A percentile compares a stretch with the other conserved stretches of the same genome.
phyloP scores from a whole-genome alignment of 805 yeast genomes.

The Cyberlindnera maritima region DNA sequence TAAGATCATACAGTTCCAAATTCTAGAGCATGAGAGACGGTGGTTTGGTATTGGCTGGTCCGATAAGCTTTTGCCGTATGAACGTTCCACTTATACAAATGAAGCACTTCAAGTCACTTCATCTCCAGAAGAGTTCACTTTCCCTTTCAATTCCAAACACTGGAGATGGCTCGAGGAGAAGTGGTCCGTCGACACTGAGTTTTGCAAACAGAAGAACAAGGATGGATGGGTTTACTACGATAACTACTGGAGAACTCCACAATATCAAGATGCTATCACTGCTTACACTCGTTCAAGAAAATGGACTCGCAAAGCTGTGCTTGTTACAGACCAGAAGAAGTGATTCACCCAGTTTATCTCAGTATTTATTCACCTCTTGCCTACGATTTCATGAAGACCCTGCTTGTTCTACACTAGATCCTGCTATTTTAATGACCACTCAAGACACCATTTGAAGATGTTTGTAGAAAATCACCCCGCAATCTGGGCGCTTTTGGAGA shows the following conservation, averaged over 20 bases:
- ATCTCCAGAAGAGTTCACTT: constrained; percentile 37
- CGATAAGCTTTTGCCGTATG: constrained; percentile 47
- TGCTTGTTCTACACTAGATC: background rate
- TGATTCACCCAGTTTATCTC: background rate
- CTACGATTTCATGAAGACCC: no score
- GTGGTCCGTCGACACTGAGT: constrained; percentile 47
- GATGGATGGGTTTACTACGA: constrained; percentile 58
- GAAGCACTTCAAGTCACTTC: constrained; percentile 32
- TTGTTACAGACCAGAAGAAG: constrained; percentile 16
- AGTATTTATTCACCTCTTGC: background rate
- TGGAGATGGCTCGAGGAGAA: constrained; percentile 59
- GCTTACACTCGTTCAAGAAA: constrained; percentile 50
- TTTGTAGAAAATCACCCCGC: background rate
- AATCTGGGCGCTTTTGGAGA: no score
- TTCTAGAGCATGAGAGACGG: constrained; percentile 56
- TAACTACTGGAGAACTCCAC: constrained; percentile 45
- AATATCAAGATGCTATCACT: constrained; percentile 42
- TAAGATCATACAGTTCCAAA: constrained; percentile 47
- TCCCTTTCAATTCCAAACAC: constrained; percentile 43
- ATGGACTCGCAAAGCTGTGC: constrained; percentile 48
- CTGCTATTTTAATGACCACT: background rate
- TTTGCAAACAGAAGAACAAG: constrained; percentile 34
- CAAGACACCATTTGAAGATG: no score
- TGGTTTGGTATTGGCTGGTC: constrained; percentile 66
- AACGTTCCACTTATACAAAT: constrained; percentile 47